Base-by-base conservation (phyloP, 306 rosid species). In the Prunus dulcis region DNA sequence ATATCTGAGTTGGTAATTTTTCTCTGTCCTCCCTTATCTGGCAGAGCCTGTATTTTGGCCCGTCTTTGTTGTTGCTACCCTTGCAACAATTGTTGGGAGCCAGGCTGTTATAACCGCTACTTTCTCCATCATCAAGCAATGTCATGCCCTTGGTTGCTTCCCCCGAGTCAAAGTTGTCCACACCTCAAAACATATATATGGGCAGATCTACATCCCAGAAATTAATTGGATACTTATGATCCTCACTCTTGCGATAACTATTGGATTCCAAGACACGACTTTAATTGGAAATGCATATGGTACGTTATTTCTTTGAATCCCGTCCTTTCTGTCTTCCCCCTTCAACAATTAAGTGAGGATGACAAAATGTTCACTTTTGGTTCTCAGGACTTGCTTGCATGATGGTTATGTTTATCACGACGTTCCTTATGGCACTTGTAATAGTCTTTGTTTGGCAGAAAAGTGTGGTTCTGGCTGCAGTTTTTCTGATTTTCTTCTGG, bases 91-190 rank as follows among this genome's bases (percentile, higher is more conserved):
- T 78, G 97, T 92, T 81, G 97, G 96, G 82, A 92, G 97, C 79
- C 97, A 92, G 81, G 96, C 97, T 79, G 92, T 92, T 73, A 92
- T 92, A 67, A 87, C 92, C 65, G 97, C 93, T 49, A 92, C 97
- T 76, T 92, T 90, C 86, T 92, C 97, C 71, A 92, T 90, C 73
- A 68, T 92, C 80, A 92, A 92, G 82, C 96, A 92, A 78, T 92
- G 96, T 61, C 93, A 92, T 83, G 93, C 93, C 70, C 93, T 92
- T 76, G 97, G 97, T 70, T 92, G 97, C 91, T 92, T 92, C 84
- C 97, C 97, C 1, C 88, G 96, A 63, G 96, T 90, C 80, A 92
- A 92, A 87, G 91, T 92, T 80, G 93, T 92, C 52, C 97, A 92
- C 82, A 90, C 97, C 80, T 90, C 96, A 25, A 92, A 88, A 73